Evolutionary conservation across 495 filamentous ascomycete species (phyloP).

Genomic region (Penicillium tannophilum): DNA sequence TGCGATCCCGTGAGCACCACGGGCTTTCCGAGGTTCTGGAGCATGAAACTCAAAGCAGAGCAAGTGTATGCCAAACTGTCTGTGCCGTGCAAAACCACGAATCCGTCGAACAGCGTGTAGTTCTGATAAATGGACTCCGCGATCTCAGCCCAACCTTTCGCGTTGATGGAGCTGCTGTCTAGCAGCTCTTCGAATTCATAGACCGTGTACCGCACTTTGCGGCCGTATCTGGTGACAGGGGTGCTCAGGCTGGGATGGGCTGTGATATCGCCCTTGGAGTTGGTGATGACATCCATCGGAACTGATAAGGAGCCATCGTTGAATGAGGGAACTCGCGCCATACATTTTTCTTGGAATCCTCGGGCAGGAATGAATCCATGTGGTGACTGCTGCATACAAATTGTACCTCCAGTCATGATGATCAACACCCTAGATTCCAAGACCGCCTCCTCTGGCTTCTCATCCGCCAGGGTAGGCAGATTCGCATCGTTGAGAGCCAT

Average conservation of each 20-base stretch:
- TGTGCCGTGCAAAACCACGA: slow-evolving; percentile 95
- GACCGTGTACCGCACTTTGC: slow-evolving; percentile 82
- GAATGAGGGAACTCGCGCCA: slow-evolving; percentile 83
- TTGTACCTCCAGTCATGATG: slow-evolving; percentile 94
- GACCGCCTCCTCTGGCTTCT: slow-evolving; percentile 27
- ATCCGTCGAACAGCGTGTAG: slow-evolving; percentile 90
- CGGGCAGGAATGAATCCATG: slow-evolving; percentile 70
- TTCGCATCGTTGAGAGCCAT: slow-evolving; percentile 30
- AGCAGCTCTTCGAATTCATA: slow-evolving; percentile 86
- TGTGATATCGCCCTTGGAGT: slow-evolving; percentile 44
- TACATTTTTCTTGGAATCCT: slow-evolving; percentile 80
- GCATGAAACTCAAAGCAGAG: slow-evolving; percentile 93
- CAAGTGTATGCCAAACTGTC: slow-evolving; percentile 91
- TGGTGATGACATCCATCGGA: slow-evolving; percentile 55
- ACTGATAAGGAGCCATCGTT: slow-evolving; percentile 75
- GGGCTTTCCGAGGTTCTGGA: slow-evolving; percentile 87
- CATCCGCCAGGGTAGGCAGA: slow-evolving; percentile 29
- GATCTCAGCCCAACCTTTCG: slow-evolving; percentile 87
- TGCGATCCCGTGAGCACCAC: slow-evolving; percentile 91
- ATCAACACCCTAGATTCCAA: slow-evolving; percentile 82
- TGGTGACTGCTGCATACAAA: slow-evolving; percentile 82
- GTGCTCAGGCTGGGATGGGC: slow-evolving; percentile 68
- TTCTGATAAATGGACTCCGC: slow-evolving; percentile 69
- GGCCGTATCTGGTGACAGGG: slow-evolving; percentile 76
- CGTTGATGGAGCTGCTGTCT: slow-evolving; percentile 90